Percentiles rank a stretch among this genome's conserved stretches.
These are phyloP conservation scores for Aureobasidium sp. DNA, from an alignment of 2,329 filamentous ascomycete genomes.

Conservation along the genomic window DNA sequence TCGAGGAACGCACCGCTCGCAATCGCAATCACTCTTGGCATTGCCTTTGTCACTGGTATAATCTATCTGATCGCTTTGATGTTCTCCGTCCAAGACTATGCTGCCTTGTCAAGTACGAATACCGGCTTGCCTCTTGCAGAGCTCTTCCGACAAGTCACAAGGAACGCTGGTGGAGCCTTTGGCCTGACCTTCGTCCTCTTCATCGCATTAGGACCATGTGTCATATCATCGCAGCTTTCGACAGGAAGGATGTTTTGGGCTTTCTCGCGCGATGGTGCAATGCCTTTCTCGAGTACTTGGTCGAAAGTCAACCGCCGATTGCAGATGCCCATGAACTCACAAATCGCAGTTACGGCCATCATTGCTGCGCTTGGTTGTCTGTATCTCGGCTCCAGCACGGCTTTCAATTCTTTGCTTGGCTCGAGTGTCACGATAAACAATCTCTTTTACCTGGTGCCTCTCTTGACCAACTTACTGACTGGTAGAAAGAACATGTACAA, in stretches of 20 bases:
- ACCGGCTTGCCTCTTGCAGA: conserved; percentile 40
- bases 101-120: conserved; percentile 1
- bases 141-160: conserved; percentile 39
- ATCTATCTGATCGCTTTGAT: conserved; percentile 47
- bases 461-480: conserved; percentile 4
- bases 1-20: conserved; percentile 43
- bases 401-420: conserved; percentile 15
- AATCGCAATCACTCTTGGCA: conserved; percentile 46
- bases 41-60: conserved; percentile 40
- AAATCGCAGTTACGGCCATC: conserved; percentile 14
- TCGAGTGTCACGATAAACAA: conserved; percentile 8
- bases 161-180: conserved; percentile 35
- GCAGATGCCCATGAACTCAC: conserved; percentile 16
- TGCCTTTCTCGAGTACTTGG: conserved; percentile 14
- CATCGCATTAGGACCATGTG: conserved; percentile 37
- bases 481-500: conserved; percentile 8
- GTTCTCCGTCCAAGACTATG: conserved; percentile 46
- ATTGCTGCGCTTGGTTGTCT: conserved; percentile 17
- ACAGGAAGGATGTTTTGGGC: conserved; percentile 34
- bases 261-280: conserved; percentile 37
- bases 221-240: conserved; percentile 31
- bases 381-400: conserved; percentile 15
- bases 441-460: neutral
- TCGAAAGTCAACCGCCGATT: conserved; percentile 2
- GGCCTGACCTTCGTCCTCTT: conserved; percentile 37